phyloP scores from a whole-genome alignment of 202 grass and related monocot genomes.

The Carex sylvatica region DNA sequence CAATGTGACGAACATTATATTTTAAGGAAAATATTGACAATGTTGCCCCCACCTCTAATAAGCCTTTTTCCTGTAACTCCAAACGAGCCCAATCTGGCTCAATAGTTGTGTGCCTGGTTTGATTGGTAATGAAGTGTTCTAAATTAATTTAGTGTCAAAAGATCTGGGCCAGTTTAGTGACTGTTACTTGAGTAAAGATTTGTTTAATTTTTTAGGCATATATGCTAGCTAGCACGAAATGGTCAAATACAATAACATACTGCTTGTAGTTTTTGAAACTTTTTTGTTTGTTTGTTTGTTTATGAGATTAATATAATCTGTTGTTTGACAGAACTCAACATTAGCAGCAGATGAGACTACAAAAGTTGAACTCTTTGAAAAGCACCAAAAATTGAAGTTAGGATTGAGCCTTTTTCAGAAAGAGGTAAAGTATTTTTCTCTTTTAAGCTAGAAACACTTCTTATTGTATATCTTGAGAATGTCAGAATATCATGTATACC shows the following conservation, averaged over 20 bases:
- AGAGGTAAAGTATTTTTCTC: slow-evolving; percentile 52
- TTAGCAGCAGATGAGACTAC: slow-evolving; percentile 27
- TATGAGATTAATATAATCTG: neutral
- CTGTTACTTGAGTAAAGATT: neutral
- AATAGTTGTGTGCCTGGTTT: neutral
- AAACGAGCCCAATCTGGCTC: neutral
- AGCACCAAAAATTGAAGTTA: slow-evolving; percentile 58
- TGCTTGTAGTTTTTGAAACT: neutral
- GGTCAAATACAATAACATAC: neutral
- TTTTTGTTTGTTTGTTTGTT: neutral
- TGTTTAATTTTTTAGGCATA: neutral
- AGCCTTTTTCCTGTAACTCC: neutral
- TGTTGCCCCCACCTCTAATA: neutral
- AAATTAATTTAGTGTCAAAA: neutral
- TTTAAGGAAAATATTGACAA: neutral
- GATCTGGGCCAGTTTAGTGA: slow-evolving; percentile 9
- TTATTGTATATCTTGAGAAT: neutral
- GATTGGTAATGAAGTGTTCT: neutral
- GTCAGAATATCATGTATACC: neutral
- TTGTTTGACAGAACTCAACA: slow-evolving; percentile 47
- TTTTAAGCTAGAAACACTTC: neutral
- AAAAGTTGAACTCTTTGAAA: slow-evolving; percentile 59
- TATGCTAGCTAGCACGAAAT: neutral
- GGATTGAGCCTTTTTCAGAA: slow-evolving; percentile 72
- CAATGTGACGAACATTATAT: neutral